Evolutionary conservation across 352 stramenopile genomes (phyloP).

Genomic region (Globisporangium heterothallicum): DNA sequence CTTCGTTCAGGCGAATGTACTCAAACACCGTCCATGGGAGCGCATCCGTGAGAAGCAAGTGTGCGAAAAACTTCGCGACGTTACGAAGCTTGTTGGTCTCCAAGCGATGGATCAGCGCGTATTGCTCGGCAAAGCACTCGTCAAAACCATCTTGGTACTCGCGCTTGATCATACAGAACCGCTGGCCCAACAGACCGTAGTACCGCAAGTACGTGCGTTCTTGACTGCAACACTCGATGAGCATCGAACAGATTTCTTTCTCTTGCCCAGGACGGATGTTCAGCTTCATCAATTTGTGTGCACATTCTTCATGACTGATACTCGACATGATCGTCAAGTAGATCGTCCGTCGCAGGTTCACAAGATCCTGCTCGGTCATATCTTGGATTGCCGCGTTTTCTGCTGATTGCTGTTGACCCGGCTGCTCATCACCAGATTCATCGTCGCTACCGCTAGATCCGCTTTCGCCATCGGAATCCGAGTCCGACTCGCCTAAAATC

Average conservation of each 20-base stretch:
- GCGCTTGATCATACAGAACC: constrained; percentile 96
- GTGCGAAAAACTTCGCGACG: constrained; percentile 98
- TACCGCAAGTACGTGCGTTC: constrained; percentile 97
- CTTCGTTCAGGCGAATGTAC: constrained; percentile 96
- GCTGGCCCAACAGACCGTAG: constrained; percentile 95
- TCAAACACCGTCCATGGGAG: constrained; percentile 97
- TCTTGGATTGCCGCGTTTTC: constrained; percentile 87
- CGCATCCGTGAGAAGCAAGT: constrained; percentile 96
- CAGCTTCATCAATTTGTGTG: constrained; percentile 98
- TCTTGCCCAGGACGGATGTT: constrained; percentile 95
- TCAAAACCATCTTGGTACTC: constrained; percentile 96
- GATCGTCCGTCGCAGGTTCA: constrained; percentile 97
- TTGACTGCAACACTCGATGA: constrained; percentile 99
- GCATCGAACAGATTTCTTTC: constrained; percentile 98
- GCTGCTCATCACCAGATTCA: constrained; percentile 38
- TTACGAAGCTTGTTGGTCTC: constrained; percentile 99
- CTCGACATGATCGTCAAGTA: constrained; percentile 99
- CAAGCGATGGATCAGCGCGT: constrained; percentile 95
- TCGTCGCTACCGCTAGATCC: constrained; percentile 45
- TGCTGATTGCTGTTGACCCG: constrained; percentile 17
- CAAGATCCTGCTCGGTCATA: constrained; percentile 96
- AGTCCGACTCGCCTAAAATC: constrained; percentile 94
- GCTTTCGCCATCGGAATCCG: constrained; percentile 58
- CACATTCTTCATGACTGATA: constrained; percentile 98
- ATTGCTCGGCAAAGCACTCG: constrained; percentile 92